Base-by-base conservation (phyloP, 116 monocot genomes). In the Iris pallida region DNA sequence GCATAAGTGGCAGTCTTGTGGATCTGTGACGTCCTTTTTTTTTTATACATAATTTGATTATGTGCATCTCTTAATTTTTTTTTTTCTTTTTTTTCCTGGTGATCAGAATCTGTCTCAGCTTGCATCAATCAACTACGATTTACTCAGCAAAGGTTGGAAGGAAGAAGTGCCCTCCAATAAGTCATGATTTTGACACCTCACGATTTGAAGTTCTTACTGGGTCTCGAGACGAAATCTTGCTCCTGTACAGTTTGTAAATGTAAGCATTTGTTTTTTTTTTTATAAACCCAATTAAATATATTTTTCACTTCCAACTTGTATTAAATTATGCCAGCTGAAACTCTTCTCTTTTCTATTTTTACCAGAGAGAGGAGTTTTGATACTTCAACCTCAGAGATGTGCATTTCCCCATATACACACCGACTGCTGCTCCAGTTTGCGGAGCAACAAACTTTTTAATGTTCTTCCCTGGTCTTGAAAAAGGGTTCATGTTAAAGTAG, bases 91-190 rank as follows among this genome's bases (percentile, higher is more conserved):
- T 19, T 45, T 55, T 57, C 75, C 55, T 14, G 9, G 41, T 80
- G 65, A 11, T 48, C 55, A 96, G 96, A 96, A 96, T 73, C 76
- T 96, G 30, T 92, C 96, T 10, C 92, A 96, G 63, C 87, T 96
- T 57, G 96, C 92, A 13, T 86, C 92, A 7, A 96, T 96, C 80
- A 96, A 96, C 59, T 96, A 87, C 54, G 96, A 96, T 83, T 58
- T 96, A 65, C 91, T 96, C 19, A 68, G 69, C 40, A 96, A 92
- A 68, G 92, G 89, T 13, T 86, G 77, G 80, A 96, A 89, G 77
- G 92, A 92, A 16, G 89, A 84, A 62, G 46, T 45, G 46, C 82
- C 72, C 45, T 17, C 85, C 62, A 84, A 75, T 6, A 75, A 85
- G 41, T 74, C 78, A 45, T 89, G 75, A 86, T 16, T 53, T 44